Conservation (phyloP, 116 monocot genomes). For the Trichopus zeylanicus region DNA sequence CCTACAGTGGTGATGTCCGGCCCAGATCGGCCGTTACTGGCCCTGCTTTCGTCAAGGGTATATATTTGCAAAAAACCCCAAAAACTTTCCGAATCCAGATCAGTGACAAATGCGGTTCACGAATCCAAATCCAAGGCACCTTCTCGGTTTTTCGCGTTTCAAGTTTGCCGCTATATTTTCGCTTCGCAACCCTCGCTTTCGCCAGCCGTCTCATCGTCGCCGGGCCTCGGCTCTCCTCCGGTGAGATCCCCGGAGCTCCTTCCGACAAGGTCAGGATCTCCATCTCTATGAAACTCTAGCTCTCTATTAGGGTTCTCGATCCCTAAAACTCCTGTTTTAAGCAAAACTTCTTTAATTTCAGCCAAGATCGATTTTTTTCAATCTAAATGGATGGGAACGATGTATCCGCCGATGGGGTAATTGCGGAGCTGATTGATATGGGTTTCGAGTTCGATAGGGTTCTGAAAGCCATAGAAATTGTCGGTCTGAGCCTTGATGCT, state of each 20-base stretch:
- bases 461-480: conserved; percentile 45
- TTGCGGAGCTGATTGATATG: conserved; percentile 79
- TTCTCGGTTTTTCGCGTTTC: not conserved
- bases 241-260: no score
- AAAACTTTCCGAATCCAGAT: no score
- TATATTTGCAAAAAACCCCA: no score
- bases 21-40: no score
- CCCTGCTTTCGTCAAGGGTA: no score
- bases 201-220: no score
- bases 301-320: not conserved
- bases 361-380: not conserved
- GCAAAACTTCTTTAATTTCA: not conserved
- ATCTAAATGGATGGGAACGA: conserved; percentile 30
- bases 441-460: conserved; percentile 70
- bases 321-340: not conserved
- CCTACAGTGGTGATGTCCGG: no score
- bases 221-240: no score
- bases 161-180: not conserved
- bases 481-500: conserved; percentile 57
- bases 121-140: not conserved
- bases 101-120: no score
- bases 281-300: not conserved
- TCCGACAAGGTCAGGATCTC: not conserved
- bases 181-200: no score
- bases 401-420: conserved; percentile 42